Percentiles rank a stretch among this genome's conserved stretches.
Conservation (phyloP, 2,329 filamentous ascomycete genomes). For the Ceratocystis albifundus region DNA sequence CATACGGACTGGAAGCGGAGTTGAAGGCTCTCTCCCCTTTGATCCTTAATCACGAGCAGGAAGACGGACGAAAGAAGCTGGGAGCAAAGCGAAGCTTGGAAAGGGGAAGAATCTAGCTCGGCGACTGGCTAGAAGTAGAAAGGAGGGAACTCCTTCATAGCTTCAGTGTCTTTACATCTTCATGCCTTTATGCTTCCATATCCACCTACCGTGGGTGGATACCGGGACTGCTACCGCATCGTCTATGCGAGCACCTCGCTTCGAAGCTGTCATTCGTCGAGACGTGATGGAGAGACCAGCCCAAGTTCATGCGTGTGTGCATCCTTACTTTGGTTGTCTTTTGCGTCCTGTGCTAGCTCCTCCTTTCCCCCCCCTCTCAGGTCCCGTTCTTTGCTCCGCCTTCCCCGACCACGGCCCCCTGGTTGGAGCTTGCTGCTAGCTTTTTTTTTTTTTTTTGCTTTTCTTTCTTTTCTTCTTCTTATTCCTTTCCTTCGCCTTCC, state of each 20-base stretch:
- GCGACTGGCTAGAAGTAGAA: too few species aligned
- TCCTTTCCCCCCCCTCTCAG: conserved; percentile 14
- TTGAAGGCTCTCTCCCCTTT: neutral
- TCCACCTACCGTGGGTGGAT: too few species aligned
- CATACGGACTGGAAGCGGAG: neutral
- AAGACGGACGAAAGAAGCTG: neutral
- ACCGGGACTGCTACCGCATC: too few species aligned
- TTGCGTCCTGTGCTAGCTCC: neutral
- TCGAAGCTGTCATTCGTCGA: conserved; percentile 6
- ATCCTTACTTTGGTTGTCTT: neutral
- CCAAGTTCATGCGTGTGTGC: neutral
- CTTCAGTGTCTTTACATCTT: too few species aligned
- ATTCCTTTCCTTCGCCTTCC: neutral
- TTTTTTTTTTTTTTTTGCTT: conserved; percentile 1
- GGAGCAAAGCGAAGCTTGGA: neutral
- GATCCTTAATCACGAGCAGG: neutral
- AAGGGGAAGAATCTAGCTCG: neutral
- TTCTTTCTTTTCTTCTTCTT: too few species aligned
- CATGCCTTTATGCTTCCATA: too few species aligned
- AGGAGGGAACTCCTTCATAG: too few species aligned
- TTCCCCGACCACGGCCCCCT: neutral
- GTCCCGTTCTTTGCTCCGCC: neutral
- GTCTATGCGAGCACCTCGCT: too few species aligned
- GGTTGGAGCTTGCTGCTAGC: neutral
- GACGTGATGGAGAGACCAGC: neutral